Conservation (phyloP, 257 asterid genomes). For the Penstemon newberryi region DNA sequence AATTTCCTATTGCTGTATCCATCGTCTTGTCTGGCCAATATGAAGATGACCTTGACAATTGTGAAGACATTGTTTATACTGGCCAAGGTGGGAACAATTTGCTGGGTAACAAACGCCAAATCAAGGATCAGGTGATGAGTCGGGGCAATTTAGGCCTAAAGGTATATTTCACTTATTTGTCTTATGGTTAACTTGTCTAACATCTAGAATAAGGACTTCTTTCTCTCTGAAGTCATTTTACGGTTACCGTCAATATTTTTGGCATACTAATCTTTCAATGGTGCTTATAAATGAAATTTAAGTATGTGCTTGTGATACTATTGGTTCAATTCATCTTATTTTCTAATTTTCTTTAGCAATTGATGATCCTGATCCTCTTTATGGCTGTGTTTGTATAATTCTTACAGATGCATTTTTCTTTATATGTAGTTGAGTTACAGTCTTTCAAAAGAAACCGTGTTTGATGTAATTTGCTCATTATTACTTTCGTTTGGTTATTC, state of each 20-base stretch:
- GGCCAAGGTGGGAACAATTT: constrained; percentile 94
- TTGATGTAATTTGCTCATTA: too few species aligned
- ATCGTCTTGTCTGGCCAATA: constrained; percentile 91
- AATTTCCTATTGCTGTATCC: constrained; percentile 62
- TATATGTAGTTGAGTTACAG: too few species aligned
- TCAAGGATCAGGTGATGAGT: constrained; percentile 59
- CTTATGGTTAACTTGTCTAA: constrained; percentile 11
- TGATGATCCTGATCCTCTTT: too few species aligned
- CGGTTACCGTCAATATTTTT: not conserved
- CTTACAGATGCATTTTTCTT: too few species aligned
- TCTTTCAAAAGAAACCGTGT: too few species aligned
- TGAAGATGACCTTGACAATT: constrained; percentile 83
- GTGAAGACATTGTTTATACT: constrained; percentile 74
- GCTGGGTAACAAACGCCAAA: constrained; percentile 70
- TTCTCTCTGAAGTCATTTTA: not conserved
- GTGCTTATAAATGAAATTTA: too few species aligned
- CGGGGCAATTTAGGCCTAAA: constrained; percentile 82
- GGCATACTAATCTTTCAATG: too few species aligned
- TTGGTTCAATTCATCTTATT: too few species aligned
- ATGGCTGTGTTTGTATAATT: too few species aligned
- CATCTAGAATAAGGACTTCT: not conserved
- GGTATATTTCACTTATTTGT: constrained; percentile 40
- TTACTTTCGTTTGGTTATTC: too few species aligned
- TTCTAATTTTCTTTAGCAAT: too few species aligned
- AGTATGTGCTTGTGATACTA: too few species aligned